phyloP scores from a whole-genome alignment of 2,329 filamentous ascomycete genomes.

The Dothistroma pini region DNA sequence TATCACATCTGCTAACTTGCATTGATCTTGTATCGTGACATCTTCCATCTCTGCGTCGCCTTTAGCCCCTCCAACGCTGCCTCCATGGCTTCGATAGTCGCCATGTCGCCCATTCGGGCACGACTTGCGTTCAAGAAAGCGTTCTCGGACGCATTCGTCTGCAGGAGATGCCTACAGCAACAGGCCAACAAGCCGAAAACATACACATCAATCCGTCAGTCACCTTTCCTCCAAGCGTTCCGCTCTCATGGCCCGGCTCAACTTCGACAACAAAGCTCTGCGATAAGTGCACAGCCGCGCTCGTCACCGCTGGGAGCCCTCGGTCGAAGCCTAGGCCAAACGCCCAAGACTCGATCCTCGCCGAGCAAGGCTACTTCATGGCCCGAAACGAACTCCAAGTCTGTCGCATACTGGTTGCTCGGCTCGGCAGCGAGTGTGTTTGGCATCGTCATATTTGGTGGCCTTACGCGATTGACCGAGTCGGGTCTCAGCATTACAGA shows the following conservation, averaged over 20 bases:
- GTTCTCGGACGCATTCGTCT: slow-evolving; percentile 29
- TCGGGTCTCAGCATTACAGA: slow-evolving; percentile 97
- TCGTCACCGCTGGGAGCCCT: slow-evolving; percentile 33
- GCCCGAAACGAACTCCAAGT: slow-evolving; percentile 57
- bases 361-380: slow-evolving; percentile 21
- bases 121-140: slow-evolving; percentile 20
- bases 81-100: slow-evolving; percentile 21
- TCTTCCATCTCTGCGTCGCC: neutral
- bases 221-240: slow-evolving; percentile 36
- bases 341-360: slow-evolving; percentile 1
- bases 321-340: slow-evolving; percentile 29
- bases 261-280: slow-evolving; percentile 23
- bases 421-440: slow-evolving; percentile 91
- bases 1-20: too few relatives aligned
- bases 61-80: neutral
- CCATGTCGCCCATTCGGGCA: slow-evolving; percentile 23
- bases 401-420: slow-evolving; percentile 87
- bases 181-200: slow-evolving; percentile 19
- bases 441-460: slow-evolving; percentile 93
- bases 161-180: slow-evolving; percentile 34
- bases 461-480: slow-evolving; percentile 88
- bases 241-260: slow-evolving; percentile 25
- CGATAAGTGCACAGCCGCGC: slow-evolving; percentile 14
- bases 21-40: neutral
- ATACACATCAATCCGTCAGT: slow-evolving; percentile 30